Evolutionary conservation across 495 filamentous ascomycete genomes (phyloP).

Genomic region (Hypoxylon fuscum): DNA sequence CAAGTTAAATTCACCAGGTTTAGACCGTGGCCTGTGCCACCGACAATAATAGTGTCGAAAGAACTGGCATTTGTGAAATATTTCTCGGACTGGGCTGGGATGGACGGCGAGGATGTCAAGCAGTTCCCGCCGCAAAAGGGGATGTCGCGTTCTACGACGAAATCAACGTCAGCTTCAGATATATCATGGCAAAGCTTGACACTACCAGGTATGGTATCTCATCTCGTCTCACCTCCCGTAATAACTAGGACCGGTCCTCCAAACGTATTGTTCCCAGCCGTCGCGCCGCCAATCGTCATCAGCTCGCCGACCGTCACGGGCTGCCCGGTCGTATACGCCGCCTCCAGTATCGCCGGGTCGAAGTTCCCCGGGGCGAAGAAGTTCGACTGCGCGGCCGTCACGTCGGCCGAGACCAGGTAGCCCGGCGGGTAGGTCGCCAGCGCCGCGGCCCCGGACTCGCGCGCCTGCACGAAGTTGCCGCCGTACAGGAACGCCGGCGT

Average conservation of each 20-base stretch:
- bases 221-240: conserved; percentile 46
- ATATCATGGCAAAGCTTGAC: too few species aligned
- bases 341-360: conserved; percentile 53
- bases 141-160: conserved; percentile 53
- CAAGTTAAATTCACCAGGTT: conserved; percentile 46
- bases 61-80: conserved; percentile 54
- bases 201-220: too few species aligned
- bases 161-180: neutral
- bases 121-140: conserved; percentile 66
- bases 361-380: conserved; percentile 60
- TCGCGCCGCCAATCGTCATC: conserved; percentile 56
- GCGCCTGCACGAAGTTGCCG: conserved; percentile 58
- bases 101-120: conserved; percentile 48
- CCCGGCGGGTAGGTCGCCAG: conserved; percentile 48
- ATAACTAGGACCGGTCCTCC: conserved; percentile 59
- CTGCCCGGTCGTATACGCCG: conserved; percentile 56
- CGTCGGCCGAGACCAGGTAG: conserved; percentile 28
- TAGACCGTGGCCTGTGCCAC: conserved; percentile 60
- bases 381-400: conserved; percentile 17
- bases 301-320: conserved; percentile 61
- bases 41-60: conserved; percentile 58
- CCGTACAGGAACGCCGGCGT: conserved; percentile 50
- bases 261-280: conserved; percentile 44
- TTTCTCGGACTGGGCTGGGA: conserved; percentile 50
- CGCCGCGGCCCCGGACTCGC: conserved; percentile 52